These are phyloP conservation scores for Gliomastix tumulicola DNA, from an alignment of 2,329 filamentous ascomycete genomes.

Conservation along the genomic window DNA sequence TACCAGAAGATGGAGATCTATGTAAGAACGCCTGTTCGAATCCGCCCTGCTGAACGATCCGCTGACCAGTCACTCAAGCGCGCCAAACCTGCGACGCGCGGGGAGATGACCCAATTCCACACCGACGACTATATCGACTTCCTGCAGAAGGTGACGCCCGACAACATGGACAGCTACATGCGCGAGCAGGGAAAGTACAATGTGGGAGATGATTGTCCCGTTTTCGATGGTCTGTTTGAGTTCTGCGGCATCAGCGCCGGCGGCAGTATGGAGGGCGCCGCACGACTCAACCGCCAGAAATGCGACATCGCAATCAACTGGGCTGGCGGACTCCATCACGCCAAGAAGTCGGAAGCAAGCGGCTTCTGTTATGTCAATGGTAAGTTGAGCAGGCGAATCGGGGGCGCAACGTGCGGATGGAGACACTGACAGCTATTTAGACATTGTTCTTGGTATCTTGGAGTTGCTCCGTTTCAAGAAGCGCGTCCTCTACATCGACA, in stretches of 20 bases:
- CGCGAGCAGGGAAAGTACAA: constrained; percentile 93
- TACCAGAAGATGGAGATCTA: constrained; percentile 97
- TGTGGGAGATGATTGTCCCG: constrained; percentile 92
- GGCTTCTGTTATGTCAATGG: constrained; percentile 99
- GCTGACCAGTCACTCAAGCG: constrained; percentile 51
- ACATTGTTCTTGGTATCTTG: constrained; percentile 93
- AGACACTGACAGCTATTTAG: constrained; percentile 31
- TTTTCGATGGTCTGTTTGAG: constrained; percentile 96
- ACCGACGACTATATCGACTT: constrained; percentile 95
- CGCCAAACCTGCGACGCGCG: constrained; percentile 77
- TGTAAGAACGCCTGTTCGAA: no score
- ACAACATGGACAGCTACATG: constrained; percentile 93
- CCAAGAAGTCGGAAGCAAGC: constrained; percentile 92
- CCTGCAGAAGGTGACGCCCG: constrained; percentile 87
- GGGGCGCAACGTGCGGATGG: no score
- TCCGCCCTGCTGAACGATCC: no score
- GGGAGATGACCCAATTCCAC: constrained; percentile 92
- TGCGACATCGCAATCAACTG: constrained; percentile 98
- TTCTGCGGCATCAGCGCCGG: constrained; percentile 94
- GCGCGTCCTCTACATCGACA: constrained; percentile 95
- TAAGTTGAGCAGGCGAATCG: constrained; percentile 30
- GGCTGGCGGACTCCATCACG: constrained; percentile 95
- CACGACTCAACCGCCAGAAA: constrained; percentile 81
- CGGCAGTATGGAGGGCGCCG: constrained; percentile 88
- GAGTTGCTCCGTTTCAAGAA: constrained; percentile 86